Base-by-base conservation (phyloP, 176 grass and related monocot genomes). In the Oryza longistaminata region DNA sequence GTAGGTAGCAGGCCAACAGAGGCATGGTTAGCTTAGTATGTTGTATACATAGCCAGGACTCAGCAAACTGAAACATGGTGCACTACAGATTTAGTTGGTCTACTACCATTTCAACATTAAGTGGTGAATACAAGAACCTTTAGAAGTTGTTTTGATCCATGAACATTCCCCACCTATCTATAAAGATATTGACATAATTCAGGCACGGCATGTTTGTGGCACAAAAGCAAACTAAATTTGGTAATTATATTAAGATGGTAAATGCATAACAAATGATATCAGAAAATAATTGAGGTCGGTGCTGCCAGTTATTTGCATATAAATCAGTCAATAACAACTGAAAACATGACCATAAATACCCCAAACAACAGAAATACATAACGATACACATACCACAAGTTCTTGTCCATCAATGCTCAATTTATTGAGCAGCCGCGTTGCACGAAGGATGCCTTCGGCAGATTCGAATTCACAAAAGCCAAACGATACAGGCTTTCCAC, bases 381-480 rank as follows among this genome's bases (percentile, higher is more conserved):
- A 82, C 67, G 48, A 86, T 48, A 66, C 86, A 70, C 86, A 58
- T 94, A 99, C 97, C 93, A 99, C 90, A 39, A 99, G 77, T 89
- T 96, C 97, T 83, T 94, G 97, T 0, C 97, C 91, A 88, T 99
- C 93, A 80, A 99, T 85, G 86, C 84, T 96, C 86, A 99, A 76
- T 91, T 94, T 99, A 64, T 88, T 90, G 29, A 99, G 93, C 78
- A 99, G 90, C 42, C 97, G 88, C 22, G 94, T 86, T 40, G 97
- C 94, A 70, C 97, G 74, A 84, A 96, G 90, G 71, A 99, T 88
- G 66, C 97, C 93, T 88, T 99, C 97, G 66, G 97, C 93, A 89
- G 90, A 87, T 92, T 96, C 97, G 81, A 99, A 99, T 88, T 96
- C 97, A 73, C 93, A 99, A 94, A 96, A 99, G 11, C 91, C 97